These are phyloP conservation scores for Sporothrix humicola DNA, from an alignment of 2,329 filamentous ascomycete genomes.

Conservation along the genomic window DNA sequence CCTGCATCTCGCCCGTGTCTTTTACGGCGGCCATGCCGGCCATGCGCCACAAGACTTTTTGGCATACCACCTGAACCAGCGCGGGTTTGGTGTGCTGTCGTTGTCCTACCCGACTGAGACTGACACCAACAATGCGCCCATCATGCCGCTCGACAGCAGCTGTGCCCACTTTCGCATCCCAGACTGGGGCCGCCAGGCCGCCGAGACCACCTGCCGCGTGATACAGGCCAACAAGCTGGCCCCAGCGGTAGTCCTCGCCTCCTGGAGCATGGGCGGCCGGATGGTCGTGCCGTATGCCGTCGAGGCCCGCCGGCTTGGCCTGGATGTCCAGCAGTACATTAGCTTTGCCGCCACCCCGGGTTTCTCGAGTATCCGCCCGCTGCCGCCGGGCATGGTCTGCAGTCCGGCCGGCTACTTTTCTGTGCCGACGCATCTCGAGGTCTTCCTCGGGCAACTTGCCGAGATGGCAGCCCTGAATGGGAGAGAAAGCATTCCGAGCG, in stretches of 20 bases:
- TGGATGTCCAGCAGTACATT: slow-evolving; percentile 14
- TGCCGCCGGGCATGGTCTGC: slow-evolving; percentile 16
- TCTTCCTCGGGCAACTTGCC: background rate
- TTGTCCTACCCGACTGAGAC: slow-evolving; percentile 15
- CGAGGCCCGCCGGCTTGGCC: background rate
- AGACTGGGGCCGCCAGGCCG: slow-evolving; percentile 7
- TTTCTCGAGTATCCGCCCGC: background rate
- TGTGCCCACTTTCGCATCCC: background rate
- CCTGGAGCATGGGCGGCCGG: slow-evolving; percentile 28
- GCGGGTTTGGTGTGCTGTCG: background rate
- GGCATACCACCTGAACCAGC: slow-evolving; percentile 3
- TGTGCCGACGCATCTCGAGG: background rate
- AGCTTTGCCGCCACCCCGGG: slow-evolving; percentile 6
- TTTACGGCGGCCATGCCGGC: slow-evolving; percentile 22
- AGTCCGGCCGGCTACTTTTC: background rate
- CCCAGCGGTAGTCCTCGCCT: background rate
- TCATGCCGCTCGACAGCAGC: background rate
- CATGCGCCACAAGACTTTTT: slow-evolving; percentile 9
- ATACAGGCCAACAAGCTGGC: background rate
- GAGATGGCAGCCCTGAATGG: background rate
- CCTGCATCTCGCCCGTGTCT: slow-evolving; percentile 14
- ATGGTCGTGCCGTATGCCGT: slow-evolving; percentile 1
- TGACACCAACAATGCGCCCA: background rate
- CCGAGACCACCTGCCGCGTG: slow-evolving; percentile 3
- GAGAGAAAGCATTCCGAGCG: background rate